A percentile compares a stretch with the other conserved stretches of the same genome.
Evolutionary conservation across 2,329 filamentous ascomycete genomes (phyloP).

Genomic region (Ophiostoma quercus): DNA sequence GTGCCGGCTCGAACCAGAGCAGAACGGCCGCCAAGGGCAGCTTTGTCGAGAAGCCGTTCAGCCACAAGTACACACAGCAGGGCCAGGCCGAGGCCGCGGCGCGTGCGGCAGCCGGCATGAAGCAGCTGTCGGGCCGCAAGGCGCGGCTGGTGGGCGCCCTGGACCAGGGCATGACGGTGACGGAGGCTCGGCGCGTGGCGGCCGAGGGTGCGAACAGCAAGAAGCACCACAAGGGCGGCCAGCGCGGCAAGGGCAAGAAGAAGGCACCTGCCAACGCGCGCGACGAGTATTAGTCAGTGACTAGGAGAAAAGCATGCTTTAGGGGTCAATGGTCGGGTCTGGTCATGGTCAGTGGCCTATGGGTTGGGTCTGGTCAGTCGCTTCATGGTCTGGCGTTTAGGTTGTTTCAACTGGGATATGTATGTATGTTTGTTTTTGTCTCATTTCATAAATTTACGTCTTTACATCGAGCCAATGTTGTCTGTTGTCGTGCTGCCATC

Average conservation of each 20-base stretch:
- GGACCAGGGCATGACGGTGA: constrained; percentile 77
- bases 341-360: background rate
- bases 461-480: background rate
- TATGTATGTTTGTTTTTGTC: background rate
- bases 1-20: constrained; percentile 40
- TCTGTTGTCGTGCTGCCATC: background rate
- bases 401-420: background rate
- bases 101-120: constrained; percentile 36
- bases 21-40: constrained; percentile 38
- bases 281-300: constrained; percentile 19
- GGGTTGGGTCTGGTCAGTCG: constrained; percentile 4
- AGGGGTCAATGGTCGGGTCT: constrained; percentile 6
- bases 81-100: constrained; percentile 41
- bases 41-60: constrained; percentile 73
- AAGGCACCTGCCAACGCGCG: constrained; percentile 28
- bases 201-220: constrained; percentile 63
- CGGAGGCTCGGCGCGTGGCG: constrained; percentile 59
- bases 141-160: constrained; percentile 72
- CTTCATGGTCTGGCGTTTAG: constrained; percentile 10
- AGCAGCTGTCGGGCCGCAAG: constrained; percentile 77
- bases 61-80: constrained; percentile 81
- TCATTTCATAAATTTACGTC: background rate
- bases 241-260: constrained; percentile 44
- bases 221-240: constrained; percentile 89
- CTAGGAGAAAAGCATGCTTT: constrained; percentile 4